phyloP scores from a whole-genome alignment of 352 stramenopile genomes.

The Phytopythium boreale region DNA sequence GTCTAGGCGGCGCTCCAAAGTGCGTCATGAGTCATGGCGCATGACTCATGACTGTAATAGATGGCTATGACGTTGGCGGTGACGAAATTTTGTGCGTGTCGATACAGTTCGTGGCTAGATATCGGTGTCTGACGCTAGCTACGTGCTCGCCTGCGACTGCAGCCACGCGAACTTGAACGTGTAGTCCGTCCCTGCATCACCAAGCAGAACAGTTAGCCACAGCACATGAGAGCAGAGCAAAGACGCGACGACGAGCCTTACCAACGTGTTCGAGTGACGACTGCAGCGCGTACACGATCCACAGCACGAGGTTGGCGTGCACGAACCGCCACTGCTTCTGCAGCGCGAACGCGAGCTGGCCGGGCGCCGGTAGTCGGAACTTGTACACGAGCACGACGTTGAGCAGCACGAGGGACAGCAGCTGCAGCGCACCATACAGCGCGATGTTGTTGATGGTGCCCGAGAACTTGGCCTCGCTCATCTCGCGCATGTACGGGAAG shows the following conservation, averaged over 20 bases:
- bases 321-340: conserved; percentile 24
- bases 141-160: conserved; percentile 4
- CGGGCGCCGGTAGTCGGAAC: conserved; percentile 17
- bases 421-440: conserved; percentile 26
- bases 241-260: conserved; percentile 9
- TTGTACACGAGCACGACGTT: conserved; percentile 13
- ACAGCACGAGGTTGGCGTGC: conserved; percentile 29
- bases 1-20: not conserved
- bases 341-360: conserved; percentile 16
- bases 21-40: too few relatives aligned
- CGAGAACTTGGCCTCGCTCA: conserved; percentile 11
- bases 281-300: conserved; percentile 31
- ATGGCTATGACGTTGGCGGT: not conserved
- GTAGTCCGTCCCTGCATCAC: conserved; percentile 23
- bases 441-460: conserved; percentile 17
- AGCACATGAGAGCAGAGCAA: too few relatives aligned
- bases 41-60: not conserved
- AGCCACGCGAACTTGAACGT: conserved; percentile 39
- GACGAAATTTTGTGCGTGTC: too few relatives aligned
- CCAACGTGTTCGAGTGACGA: conserved; percentile 27
- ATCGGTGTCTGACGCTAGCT: not conserved
- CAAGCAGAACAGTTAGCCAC: too few relatives aligned
- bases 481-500: conserved; percentile 17
- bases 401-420: conserved; percentile 27
- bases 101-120: not conserved